Base-by-base conservation (phyloP, 163 green algal species). In the Scenedesmus sp. region DNA sequence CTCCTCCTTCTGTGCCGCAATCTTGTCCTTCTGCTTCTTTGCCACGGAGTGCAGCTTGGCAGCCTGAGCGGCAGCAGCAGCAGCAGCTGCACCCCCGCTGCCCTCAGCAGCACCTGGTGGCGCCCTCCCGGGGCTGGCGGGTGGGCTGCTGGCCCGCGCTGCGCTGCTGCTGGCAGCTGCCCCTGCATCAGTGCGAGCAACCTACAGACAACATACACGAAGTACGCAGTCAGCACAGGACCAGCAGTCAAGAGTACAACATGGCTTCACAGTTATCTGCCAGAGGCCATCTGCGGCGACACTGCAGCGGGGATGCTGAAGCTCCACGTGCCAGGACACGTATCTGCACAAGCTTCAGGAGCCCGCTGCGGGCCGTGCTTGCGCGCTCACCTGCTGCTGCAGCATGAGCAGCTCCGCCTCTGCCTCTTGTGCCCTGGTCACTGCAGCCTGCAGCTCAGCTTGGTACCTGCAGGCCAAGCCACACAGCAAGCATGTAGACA, bases 21-120 rank as follows among this genome's bases (percentile, higher is more conserved):
- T 83, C 72, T 84, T 84, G 33, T 90, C 85, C 85, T 90, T 90
- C 85, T 90, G 85, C 72, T 90, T 90, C 46, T 83, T 70, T 22
- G 85, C 85, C 16, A 90, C 85, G 15, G 70, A n/a, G 44, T 37
- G 78, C 65, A 90, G 59, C 85, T 90, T 90, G 9, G 70, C 30
- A 3, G 78, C 68, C 22, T 42, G 49, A 44, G 85, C 85, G 16
- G 65, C 65, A 72, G 85, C 70, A 20, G 43, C 68, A 44, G 78
- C 85, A 42, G 7, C 70, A 3, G 51, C 30, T 78, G 49, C 83
- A 46, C 43, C 65, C 2, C n/a, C 80, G 85, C 68, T 72, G 44
- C 6, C 44, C 3, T 51, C 85, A 73, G 43, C 42, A 51, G 81
- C 79, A 46, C 16, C 46, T 6, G 49, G 78, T 10, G 65, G 24